A percentile compares a stretch with the other conserved stretches of the same genome.
These are phyloP conservation scores for Apiosordaria backusii DNA, from an alignment of 495 filamentous ascomycete species.

Conservation along the genomic window DNA sequence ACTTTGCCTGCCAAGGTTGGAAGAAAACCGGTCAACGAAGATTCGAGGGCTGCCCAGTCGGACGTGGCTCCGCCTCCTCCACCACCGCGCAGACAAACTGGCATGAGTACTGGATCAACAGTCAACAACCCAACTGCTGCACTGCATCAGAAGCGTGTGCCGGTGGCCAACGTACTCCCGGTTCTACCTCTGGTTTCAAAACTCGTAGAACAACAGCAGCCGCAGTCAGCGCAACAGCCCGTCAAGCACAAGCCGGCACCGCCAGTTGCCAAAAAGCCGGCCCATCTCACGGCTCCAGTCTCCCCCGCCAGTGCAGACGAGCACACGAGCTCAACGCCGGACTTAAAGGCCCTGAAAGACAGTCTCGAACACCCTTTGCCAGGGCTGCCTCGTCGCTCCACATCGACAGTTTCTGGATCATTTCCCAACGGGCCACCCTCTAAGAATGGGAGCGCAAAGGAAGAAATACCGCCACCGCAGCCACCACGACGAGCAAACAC, in stretches of 20 bases:
- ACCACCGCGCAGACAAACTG: slow-evolving; percentile 46
- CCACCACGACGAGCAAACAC: slow-evolving; percentile 20
- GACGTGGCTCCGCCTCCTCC: slow-evolving; percentile 45
- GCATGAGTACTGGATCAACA: slow-evolving; percentile 5
- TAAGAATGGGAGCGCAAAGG: slow-evolving; percentile 9
- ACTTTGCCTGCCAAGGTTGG: slow-evolving; percentile 40
- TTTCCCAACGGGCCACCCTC: slow-evolving; percentile 1
- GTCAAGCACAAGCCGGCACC: slow-evolving; percentile 45
- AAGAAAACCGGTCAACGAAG: slow-evolving; percentile 36
- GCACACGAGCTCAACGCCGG: neutral
- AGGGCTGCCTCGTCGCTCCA: slow-evolving; percentile 13
- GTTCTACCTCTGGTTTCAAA: slow-evolving; percentile 30
- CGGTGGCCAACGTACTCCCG: slow-evolving; percentile 25
- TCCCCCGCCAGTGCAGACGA: slow-evolving; percentile 34
- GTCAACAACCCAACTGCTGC: slow-evolving; percentile 8
- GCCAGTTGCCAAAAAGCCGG: slow-evolving; percentile 53
- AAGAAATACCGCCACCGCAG: slow-evolving; percentile 10
- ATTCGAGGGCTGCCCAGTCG: slow-evolving; percentile 23
- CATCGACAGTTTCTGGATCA: slow-evolving; percentile 8
- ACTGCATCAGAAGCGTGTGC: slow-evolving; percentile 19
- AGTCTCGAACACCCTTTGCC: slow-evolving; percentile 3
- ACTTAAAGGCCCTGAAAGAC: neutral
- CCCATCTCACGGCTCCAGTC: slow-evolving; percentile 41
- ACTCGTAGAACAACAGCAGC: slow-evolving; percentile 32
- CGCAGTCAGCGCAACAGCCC: slow-evolving; percentile 31